Evolutionary conservation across 1,284 basidiomycete genomes (phyloP).

Genomic region (Farysia itapuensis): DNA sequence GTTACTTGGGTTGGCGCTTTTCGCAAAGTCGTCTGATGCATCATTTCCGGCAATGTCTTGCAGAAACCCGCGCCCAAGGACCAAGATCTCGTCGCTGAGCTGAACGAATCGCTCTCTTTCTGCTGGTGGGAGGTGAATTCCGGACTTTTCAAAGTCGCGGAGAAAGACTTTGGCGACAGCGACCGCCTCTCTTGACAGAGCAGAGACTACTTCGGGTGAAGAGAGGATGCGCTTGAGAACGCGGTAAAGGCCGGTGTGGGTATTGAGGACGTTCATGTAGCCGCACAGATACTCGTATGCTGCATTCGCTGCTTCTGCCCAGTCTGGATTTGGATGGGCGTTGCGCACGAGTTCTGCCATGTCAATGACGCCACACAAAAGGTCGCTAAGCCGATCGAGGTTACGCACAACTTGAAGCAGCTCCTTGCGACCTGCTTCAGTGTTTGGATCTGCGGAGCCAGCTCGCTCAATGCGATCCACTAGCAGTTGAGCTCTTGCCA

Average conservation of each 20-base stretch:
- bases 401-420: conserved; percentile 47
- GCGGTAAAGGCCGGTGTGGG: conserved; percentile 81
- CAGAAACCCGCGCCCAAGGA: conserved; percentile 82
- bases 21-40: conserved; percentile 30
- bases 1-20: conserved; percentile 14
- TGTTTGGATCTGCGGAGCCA: conserved; percentile 8
- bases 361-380: conserved; percentile 94
- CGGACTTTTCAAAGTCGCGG: conserved; percentile 95
- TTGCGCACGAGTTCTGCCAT: conserved; percentile 90
- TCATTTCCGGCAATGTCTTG: conserved; percentile 59
- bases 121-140: conserved; percentile 80
- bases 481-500: conserved; percentile 54
- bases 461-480: conserved; percentile 53
- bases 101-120: conserved; percentile 81
- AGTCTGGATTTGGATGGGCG: conserved; percentile 80
- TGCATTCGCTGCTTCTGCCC: conserved; percentile 80
- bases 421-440: conserved; percentile 21
- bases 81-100: conserved; percentile 87
- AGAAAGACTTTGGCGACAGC: conserved; percentile 87
- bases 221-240: conserved; percentile 60
- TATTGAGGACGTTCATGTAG: conserved; percentile 97
- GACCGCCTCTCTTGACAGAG: conserved; percentile 57
- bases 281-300: conserved; percentile 90
- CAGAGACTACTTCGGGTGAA: conserved; percentile 49
- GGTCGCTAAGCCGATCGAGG: conserved; percentile 87